Evolutionary conservation across 208 protist species (phyloP).

Genomic region (Trypanosoma vivax): DNA sequence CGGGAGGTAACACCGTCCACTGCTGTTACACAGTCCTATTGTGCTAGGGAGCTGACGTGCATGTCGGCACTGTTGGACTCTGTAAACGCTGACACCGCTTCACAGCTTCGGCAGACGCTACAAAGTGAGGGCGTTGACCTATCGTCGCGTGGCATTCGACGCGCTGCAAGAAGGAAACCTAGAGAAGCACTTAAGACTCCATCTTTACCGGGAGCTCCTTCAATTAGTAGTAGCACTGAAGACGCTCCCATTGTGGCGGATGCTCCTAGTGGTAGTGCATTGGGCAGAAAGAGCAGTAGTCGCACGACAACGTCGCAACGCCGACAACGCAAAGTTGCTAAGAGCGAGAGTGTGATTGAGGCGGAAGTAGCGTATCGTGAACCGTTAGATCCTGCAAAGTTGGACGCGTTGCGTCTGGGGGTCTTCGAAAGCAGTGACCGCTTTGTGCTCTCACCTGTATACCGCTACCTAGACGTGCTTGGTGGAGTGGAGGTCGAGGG

Average conservation of each 20-base stretch:
- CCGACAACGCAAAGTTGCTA: too few relatives aligned
- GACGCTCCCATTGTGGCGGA: too few relatives aligned
- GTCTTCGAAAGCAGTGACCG: slow-evolving; percentile 53
- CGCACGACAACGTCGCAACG: too few relatives aligned
- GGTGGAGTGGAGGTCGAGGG: slow-evolving; percentile 68
- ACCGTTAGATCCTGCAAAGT: slow-evolving; percentile 25
- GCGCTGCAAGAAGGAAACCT: slow-evolving; percentile 6
- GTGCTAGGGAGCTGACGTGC: slow-evolving; percentile 38
- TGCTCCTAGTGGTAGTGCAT: too few relatives aligned
- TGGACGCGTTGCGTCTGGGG: slow-evolving; percentile 57
- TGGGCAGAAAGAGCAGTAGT: too few relatives aligned
- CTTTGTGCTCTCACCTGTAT: slow-evolving; percentile 66
- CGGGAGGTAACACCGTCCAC: background rate
- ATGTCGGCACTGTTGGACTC: slow-evolving; percentile 44
- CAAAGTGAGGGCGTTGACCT: slow-evolving; percentile 28
- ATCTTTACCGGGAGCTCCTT: background rate
- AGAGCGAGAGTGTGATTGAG: background rate
- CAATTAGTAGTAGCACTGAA: too few relatives aligned
- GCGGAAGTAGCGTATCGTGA: slow-evolving; percentile 21
- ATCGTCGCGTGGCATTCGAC: slow-evolving; percentile 4
- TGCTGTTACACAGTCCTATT: slow-evolving; percentile 16
- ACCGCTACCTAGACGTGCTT: slow-evolving; percentile 61
- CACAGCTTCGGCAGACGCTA: slow-evolving; percentile 21
- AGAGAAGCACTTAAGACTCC: slow-evolving; percentile 13
- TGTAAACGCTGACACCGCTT: slow-evolving; percentile 28